A percentile compares a stretch with the other conserved stretches of the same genome.
phyloP scores from a whole-genome alignment of 139 green algal species.

The Haematococcus lacustris region DNA sequence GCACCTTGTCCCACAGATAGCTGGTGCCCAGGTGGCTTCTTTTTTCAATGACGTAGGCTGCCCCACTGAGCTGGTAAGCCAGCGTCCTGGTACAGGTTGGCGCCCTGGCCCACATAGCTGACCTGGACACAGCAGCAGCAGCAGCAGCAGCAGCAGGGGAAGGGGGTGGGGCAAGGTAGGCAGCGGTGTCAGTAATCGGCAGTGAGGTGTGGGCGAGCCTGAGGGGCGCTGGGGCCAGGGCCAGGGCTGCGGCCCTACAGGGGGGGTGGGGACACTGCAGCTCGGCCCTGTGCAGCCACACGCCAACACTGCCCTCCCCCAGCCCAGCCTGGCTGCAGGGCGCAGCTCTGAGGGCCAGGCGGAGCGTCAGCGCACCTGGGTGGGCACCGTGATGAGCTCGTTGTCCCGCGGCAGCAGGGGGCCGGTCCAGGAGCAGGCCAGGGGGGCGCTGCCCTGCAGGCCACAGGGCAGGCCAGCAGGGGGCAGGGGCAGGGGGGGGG shows the following conservation, averaged over 20 bases:
- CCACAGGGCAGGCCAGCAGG: no score
- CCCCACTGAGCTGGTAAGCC: slow-evolving; percentile 87
- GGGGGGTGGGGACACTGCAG: no score
- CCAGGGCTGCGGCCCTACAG: not conserved
- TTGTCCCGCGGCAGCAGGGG: slow-evolving; percentile 54
- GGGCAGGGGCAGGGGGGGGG: no score
- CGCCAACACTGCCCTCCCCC: no score
- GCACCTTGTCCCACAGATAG: slow-evolving; percentile 97
- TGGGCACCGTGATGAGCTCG: slow-evolving; percentile 90
- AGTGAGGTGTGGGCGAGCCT: not conserved
- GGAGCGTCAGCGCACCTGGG: no score
- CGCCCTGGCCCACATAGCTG: slow-evolving; percentile 98
- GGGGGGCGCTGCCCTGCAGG: not conserved
- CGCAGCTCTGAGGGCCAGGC: not conserved
- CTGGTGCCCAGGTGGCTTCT: slow-evolving; percentile 83
- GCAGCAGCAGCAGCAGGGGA: no score
- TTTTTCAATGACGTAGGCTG: slow-evolving; percentile 94
- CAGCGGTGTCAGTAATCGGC: not conserved
- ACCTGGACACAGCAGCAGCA: slow-evolving; percentile 69
- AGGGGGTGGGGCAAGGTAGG: not conserved
- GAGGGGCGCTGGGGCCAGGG: not conserved
- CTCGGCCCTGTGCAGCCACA: no score
- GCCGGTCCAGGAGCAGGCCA: slow-evolving; percentile 24
- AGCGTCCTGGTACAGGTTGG: slow-evolving; percentile 89
- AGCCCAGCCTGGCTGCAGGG: not conserved